Base-by-base conservation (phyloP, 2,329 filamentous ascomycete species). In the Alternaria postmessia region DNA sequence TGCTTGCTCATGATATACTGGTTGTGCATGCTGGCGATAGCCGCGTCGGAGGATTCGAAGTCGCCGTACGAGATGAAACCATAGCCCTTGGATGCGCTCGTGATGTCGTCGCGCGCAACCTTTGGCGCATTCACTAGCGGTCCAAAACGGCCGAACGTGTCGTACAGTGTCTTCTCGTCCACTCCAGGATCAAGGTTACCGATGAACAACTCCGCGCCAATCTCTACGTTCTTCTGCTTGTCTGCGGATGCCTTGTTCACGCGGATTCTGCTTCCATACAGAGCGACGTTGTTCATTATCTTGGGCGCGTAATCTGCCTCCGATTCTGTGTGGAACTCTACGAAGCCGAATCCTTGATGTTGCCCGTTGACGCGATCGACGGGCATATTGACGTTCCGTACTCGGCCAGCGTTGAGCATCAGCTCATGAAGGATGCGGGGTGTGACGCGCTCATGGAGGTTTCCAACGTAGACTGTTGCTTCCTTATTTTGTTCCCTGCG, bases 1-100 rank as follows among this genome's bases (percentile, higher is more conserved):
- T 97, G 92, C 82, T 97, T 97, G 84, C 95, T 97, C 85, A 96
- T 94, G 62, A 99, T 88, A 80, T 95, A 98, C 81, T 98, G 94
- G 52, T 93, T 93, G 77, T 97, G 91, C 91, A 99, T 94, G 77
- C 94, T 95, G 67, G 89, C 86, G 64, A 96, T 92, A 42, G 95
- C 94, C 63, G 92, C 90, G 74, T 99, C 95, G 11, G 93, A 95
- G 69, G 93, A 91, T 75, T 98, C 95, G 77, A 99, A 99, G 75
- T 92, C 91, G 76, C 89, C 89, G 74, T 94, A 99, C 54, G 91
- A 96, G 67, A 98, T 91, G 76, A 99, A 99, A 34, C 93, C 95
- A 77, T 97, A 99, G 59, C 95, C 94, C 82, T 98, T 98, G 72
- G 91, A 94, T 48, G 94, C 85, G 66, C 92, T 93, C 71, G 87